Evolutionary conservation across 495 filamentous ascomycete species (phyloP), one percentile per base, ranked within the genome.

Genomic region (Massariosphaeria phaeospora): DNA sequence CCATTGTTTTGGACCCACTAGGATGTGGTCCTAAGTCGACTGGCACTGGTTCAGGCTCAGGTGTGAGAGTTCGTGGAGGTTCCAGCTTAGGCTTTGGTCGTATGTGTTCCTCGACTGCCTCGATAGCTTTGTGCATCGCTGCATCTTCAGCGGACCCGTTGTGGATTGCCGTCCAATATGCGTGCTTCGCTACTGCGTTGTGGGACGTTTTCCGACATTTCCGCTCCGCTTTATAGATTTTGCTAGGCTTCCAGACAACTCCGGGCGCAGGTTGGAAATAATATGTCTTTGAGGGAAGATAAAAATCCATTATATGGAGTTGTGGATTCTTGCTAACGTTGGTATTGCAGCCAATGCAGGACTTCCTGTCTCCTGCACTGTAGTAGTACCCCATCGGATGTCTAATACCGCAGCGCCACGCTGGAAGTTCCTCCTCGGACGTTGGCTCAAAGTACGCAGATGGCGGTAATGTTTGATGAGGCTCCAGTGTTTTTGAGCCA

Each of bases 371-470:
- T 20, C 55, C 55, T 18, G 48, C 39, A 26, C 48, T 52, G 42
- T 52, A 59, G 55, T 59, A 53, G 29, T 47, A 33, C 15, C 48
- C 55, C 12, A 52, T 6, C 8, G 30, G 18, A 25, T 59, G 48
- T 12, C 43, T 46, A 17, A 52, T 59, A 3, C 55, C 55, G 24
- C 55, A 59, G 20, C 48, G 41, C 55, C 55, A 59, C 8, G 24
- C 55, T 13, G 21, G 23, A n/a, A 47, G 21, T 24, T 53, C 55
- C 8, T 50, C 25, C 1, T 25, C 33, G 12, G 30, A 18, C 33
- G 23, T 42, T 17, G 7, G 2, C 48, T 52, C 41, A 26, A 52
- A 53, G 34, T 53, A 53, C 0, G 48, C 48, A 4, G 33, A 29
- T 7, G 18, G 13, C 6, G 55, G 55, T 3, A 58, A 39, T 1